Evolutionary conservation across 192 early-diverging fungal genomes (phyloP).

Genomic region (Physocladia obscura): DNA sequence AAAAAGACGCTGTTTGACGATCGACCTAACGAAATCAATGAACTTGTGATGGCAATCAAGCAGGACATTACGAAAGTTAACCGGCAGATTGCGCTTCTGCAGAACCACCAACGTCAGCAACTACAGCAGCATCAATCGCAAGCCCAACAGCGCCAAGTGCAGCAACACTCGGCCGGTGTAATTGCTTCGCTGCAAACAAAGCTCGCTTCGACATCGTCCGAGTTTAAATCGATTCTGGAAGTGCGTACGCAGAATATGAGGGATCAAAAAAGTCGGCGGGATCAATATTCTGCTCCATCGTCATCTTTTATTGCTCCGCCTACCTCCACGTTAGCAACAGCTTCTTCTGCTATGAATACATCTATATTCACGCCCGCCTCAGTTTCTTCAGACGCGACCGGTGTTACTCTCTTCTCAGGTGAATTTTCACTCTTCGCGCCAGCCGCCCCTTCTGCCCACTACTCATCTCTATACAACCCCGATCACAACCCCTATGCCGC

Average conservation of each 20-base stretch:
- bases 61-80: conserved; percentile 95
- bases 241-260: conserved; percentile 94
- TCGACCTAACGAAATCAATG: conserved; percentile 90
- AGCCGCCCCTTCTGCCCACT: conserved; percentile 17
- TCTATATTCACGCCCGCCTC: background rate
- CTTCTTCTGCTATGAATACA: background rate
- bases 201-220: conserved; percentile 83
- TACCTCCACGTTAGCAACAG: background rate
- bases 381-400: no score
- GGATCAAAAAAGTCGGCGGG: conserved; percentile 81
- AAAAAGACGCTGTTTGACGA: conserved; percentile 97
- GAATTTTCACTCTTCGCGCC: conserved; percentile 24
- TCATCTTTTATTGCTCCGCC: background rate
- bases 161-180: conserved; percentile 89
- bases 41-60: conserved; percentile 91
- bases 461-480: conserved; percentile 66
- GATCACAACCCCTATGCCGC: conserved; percentile 39
- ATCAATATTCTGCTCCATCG: conserved; percentile 71
- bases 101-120: conserved; percentile 47
- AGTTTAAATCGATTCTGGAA: conserved; percentile 95
- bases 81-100: conserved; percentile 86
- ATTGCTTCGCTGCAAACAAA: conserved; percentile 90
- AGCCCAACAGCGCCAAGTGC: conserved; percentile 57
- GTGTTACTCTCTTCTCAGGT: conserved; percentile 13
- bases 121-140: background rate